Percentiles rank a stretch among this genome's conserved stretches.
Conservation (phyloP, 2,329 filamentous ascomycete genomes). For the Pyricularia pennisetigena region DNA sequence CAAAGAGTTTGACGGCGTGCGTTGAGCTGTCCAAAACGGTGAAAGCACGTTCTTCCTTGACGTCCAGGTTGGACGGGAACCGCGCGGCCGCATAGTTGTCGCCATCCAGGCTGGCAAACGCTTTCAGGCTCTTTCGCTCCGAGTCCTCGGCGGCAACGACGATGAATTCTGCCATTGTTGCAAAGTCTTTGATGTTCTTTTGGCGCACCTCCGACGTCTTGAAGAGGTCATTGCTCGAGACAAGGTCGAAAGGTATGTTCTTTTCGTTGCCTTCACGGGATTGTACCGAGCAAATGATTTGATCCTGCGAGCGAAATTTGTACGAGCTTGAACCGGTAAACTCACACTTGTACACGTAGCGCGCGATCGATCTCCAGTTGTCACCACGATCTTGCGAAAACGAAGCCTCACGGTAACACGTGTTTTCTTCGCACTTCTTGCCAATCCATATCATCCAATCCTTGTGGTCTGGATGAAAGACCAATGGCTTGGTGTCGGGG, state of each 20-base stretch:
- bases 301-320: slow-evolving; percentile 38
- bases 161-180: slow-evolving; percentile 94
- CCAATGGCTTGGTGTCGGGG: slow-evolving; percentile 34
- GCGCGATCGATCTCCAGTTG: slow-evolving; percentile 65
- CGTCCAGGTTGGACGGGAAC: slow-evolving; percentile 78
- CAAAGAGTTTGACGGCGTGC: slow-evolving; percentile 88
- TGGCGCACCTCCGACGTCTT: slow-evolving; percentile 53
- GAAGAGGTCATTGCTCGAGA: slow-evolving; percentile 75
- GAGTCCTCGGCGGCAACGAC: slow-evolving; percentile 69
- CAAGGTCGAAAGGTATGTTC: slow-evolving; percentile 54
- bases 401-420: slow-evolving; percentile 67
- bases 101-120: slow-evolving; percentile 80
- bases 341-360: slow-evolving; percentile 72
- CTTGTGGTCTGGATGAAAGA: slow-evolving; percentile 76
- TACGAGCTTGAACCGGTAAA: slow-evolving; percentile 64
- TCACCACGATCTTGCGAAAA: slow-evolving; percentile 72
- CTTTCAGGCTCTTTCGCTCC: slow-evolving; percentile 58
- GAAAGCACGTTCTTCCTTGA: slow-evolving; percentile 71
- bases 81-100: slow-evolving; percentile 69
- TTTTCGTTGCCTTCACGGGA: slow-evolving; percentile 55
- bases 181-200: slow-evolving; percentile 71
- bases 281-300: slow-evolving; percentile 54
- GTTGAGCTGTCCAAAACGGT: slow-evolving; percentile 93
- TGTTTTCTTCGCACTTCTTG: slow-evolving; percentile 51
- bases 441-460: slow-evolving; percentile 94